Conservation (phyloP, 1,284 basidiomycete genomes). For the Ustilago nuda region DNA sequence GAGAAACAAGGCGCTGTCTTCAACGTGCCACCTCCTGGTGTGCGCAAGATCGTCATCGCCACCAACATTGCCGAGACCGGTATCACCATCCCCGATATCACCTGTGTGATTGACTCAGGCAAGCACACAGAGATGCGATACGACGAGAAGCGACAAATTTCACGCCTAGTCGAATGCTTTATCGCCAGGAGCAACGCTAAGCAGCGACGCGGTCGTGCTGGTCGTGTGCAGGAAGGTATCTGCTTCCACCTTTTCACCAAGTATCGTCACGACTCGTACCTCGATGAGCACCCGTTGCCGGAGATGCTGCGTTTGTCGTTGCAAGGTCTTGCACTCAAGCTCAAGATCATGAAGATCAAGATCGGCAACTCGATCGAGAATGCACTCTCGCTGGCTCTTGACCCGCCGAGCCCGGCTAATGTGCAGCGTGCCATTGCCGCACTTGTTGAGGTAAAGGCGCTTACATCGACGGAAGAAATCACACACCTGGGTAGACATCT, state of each 20-base stretch:
- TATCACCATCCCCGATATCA: constrained; percentile 97
- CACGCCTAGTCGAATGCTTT: constrained; percentile 90
- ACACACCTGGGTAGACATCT: constrained; percentile 92
- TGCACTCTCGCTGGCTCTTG: constrained; percentile 85
- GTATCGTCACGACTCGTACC: constrained; percentile 80
- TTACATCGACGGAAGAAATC: constrained; percentile 89
- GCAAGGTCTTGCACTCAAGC: constrained; percentile 91
- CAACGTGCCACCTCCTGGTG: constrained; percentile 81
- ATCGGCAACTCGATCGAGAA: constrained; percentile 86
- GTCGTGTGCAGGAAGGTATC: constrained; percentile 88
- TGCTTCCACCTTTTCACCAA: constrained; percentile 98
- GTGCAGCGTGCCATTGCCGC: constrained; percentile 90
- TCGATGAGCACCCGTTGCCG: constrained; percentile 90
- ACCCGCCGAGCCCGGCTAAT: constrained; percentile 88
- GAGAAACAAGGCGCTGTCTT: constrained; percentile 93
- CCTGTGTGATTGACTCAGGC: constrained; percentile 95
- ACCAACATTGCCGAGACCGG: constrained; percentile 87
- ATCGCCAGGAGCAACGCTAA: constrained; percentile 93
- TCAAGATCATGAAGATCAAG: constrained; percentile 95
- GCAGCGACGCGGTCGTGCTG: constrained; percentile 90
- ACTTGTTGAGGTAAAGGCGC: constrained; percentile 89
- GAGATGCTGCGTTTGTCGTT: constrained; percentile 96
- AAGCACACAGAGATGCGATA: constrained; percentile 80
- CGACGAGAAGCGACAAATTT: constrained; percentile 97
- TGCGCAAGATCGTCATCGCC: constrained; percentile 88